Evolutionary conservation across 495 filamentous ascomycete species (phyloP).

Genomic region (Podospora anserina): DNA sequence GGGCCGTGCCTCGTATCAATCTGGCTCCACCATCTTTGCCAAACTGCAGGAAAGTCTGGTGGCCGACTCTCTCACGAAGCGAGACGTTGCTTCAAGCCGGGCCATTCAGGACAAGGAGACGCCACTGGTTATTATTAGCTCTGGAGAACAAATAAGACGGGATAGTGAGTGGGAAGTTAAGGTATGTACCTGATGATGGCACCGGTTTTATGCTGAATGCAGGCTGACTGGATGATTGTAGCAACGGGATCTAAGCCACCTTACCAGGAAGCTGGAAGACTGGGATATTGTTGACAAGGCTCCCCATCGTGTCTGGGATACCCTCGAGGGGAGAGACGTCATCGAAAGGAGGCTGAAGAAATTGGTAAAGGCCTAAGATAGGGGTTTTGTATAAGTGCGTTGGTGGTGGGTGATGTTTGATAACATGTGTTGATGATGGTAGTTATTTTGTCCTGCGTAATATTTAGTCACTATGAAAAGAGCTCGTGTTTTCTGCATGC

Average conservation of each 20-base stretch:
- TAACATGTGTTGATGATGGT: neutral
- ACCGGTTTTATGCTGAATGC: neutral
- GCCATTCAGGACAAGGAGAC: conserved; percentile 72
- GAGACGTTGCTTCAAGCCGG: conserved; percentile 71
- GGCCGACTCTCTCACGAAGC: conserved; percentile 73
- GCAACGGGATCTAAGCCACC: conserved; percentile 75
- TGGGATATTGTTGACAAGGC: conserved; percentile 88
- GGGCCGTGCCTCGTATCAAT: conserved; percentile 72
- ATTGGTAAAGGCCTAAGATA: conserved; percentile 43
- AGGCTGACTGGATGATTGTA: conserved; percentile 28
- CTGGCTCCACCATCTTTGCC: conserved; percentile 76
- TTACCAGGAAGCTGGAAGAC: conserved; percentile 69
- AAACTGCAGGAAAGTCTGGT: conserved; percentile 92
- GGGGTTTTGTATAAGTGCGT: neutral
- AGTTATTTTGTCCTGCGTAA: neutral
- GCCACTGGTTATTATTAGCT: conserved; percentile 78
- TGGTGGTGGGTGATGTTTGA: neutral
- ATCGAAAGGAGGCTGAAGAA: conserved; percentile 53
- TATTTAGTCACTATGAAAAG: neutral
- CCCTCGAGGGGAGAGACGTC: conserved; percentile 59
- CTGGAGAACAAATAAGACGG: conserved; percentile 53
- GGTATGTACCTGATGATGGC: conserved; percentile 17
- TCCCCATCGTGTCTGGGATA: conserved; percentile 83
- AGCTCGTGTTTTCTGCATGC: conserved; percentile 5
- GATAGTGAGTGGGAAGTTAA: conserved; percentile 71